phyloP scores from a whole-genome alignment of 176 grass and related monocot species.

The Luzula sylvatica region DNA sequence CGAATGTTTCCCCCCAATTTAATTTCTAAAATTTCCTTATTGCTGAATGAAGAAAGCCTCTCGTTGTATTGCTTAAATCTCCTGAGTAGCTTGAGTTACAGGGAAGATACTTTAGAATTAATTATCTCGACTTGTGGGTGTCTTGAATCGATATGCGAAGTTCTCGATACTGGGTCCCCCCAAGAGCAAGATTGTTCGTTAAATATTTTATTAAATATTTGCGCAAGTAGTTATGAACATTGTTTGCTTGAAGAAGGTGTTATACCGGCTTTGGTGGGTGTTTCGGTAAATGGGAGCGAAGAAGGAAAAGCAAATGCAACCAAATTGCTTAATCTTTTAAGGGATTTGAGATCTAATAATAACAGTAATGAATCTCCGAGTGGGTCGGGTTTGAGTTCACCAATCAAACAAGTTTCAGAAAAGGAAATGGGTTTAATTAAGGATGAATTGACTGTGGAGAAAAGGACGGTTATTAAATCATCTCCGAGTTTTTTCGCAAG shows the following conservation, averaged over 20 bases:
- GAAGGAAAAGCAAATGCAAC: constrained; percentile 41
- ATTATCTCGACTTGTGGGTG: constrained; percentile 43
- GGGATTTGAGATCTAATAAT: constrained; percentile 49
- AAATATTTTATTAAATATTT: constrained; percentile 54
- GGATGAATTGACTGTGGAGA: constrained; percentile 18
- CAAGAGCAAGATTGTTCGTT: constrained; percentile 58
- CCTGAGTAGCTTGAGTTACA: constrained; percentile 45
- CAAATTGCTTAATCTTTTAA: constrained; percentile 68
- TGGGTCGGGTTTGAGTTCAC: constrained; percentile 17
- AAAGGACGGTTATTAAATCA: constrained; percentile 32
- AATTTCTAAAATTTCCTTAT: constrained; percentile 47
- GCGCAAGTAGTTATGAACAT: constrained; percentile 42
- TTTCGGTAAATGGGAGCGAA: constrained; percentile 66
- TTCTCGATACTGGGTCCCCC: constrained; percentile 54
- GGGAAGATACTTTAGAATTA: constrained; percentile 36
- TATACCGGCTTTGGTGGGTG: constrained; percentile 75
- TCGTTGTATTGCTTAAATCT: constrained; percentile 51
- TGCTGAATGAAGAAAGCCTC: constrained; percentile 45
- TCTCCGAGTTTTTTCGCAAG: constrained; percentile 50
- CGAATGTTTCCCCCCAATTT: constrained; percentile 47
- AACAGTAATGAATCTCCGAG: constrained; percentile 21
- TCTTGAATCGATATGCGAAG: constrained; percentile 53
- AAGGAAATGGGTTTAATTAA: constrained; percentile 14
- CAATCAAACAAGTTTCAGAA: constrained; percentile 23
- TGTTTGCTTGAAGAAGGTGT: constrained; percentile 76